Evolutionary conservation across 352 stramenopile species (phyloP).

Genomic region (Pythium chondricola): DNA sequence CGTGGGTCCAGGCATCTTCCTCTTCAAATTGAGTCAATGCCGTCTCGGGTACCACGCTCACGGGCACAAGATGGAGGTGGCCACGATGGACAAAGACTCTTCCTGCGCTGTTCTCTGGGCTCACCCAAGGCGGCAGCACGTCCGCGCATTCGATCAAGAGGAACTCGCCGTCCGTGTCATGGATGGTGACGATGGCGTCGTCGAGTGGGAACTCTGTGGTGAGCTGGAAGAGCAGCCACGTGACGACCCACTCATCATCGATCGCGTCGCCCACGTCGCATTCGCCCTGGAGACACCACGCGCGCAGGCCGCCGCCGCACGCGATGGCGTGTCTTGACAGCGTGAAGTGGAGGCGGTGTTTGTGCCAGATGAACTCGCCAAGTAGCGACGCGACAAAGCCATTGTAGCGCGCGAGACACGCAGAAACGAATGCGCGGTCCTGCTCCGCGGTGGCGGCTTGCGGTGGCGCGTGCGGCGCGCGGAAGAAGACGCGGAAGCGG

Average conservation of each 20-base stretch:
- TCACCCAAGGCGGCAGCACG: constrained; percentile 31
- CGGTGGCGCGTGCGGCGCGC: not conserved
- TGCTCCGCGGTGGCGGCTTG: not conserved
- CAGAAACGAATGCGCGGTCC: not conserved
- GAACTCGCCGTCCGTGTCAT: constrained; percentile 40
- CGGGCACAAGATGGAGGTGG: constrained; percentile 14
- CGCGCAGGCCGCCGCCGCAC: not conserved
- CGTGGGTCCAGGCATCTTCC: not conserved
- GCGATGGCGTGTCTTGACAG: too few species aligned
- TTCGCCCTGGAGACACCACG: constrained; percentile 14
- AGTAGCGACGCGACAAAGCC: constrained; percentile 6
- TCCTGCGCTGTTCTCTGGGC: constrained; percentile 27
- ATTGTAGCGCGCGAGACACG: constrained; percentile 10
- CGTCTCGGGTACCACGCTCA: constrained; percentile 1
- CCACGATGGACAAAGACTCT: constrained; percentile 21
- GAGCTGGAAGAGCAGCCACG: constrained; percentile 23
- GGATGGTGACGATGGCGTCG: constrained; percentile 25
- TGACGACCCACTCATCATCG: constrained; percentile 42
- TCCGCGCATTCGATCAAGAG: constrained; percentile 44
- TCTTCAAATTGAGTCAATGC: not conserved
- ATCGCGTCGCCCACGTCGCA: constrained; percentile 26
- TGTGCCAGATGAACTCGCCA: constrained; percentile 22
- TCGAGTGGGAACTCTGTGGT: constrained; percentile 13
- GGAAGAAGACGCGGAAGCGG: constrained; percentile 19
- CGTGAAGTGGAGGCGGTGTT: constrained; percentile 17